These are phyloP conservation scores for Eucalyptus erythrocorys DNA, from an alignment of 345 rosid species.

Conservation along the genomic window DNA sequence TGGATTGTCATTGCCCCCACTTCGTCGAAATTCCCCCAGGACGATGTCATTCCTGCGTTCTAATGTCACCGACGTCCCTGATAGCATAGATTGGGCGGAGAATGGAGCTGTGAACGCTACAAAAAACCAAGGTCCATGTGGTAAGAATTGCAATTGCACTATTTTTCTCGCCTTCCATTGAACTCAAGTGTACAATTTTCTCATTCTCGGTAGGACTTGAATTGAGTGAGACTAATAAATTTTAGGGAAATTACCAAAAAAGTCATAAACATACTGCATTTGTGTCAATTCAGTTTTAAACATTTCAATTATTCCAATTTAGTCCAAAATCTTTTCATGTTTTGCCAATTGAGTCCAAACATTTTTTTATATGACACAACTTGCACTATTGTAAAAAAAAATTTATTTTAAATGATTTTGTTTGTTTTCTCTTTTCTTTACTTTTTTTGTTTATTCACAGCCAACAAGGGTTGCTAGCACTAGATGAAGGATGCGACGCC, in stretches of 20 bases:
- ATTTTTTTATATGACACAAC: accelerated
- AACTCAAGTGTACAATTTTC: not conserved
- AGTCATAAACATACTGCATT: accelerated
- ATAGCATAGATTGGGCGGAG: slow-evolving; percentile 25
- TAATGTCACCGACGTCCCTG: slow-evolving; percentile 6
- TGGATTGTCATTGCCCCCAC: slow-evolving; percentile 6
- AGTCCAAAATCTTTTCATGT: not conserved
- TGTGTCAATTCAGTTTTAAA: accelerated
- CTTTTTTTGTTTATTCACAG: too few relatives aligned
- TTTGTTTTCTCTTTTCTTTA: too few relatives aligned
- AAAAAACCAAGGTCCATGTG: slow-evolving; percentile 30
- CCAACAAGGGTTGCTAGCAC: accelerated
- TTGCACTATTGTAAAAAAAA: accelerated
- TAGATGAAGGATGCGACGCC: accelerated
- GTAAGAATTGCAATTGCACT: not conserved
- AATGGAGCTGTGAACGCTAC: slow-evolving; percentile 28
- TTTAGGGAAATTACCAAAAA: not conserved
- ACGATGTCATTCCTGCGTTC: not conserved
- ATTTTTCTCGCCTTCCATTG: not conserved
- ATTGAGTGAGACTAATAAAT: not conserved
- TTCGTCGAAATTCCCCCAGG: not conserved
- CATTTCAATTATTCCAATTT: too few relatives aligned
- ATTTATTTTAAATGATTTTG: too few relatives aligned
- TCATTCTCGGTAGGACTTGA: not conserved
- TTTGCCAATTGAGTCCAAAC: accelerated